Percentiles rank a stretch among this genome's conserved stretches.
These are phyloP conservation scores for Alternaria sp. DNA, from an alignment of 2,329 filamentous ascomycete species.

Conservation along the genomic window DNA sequence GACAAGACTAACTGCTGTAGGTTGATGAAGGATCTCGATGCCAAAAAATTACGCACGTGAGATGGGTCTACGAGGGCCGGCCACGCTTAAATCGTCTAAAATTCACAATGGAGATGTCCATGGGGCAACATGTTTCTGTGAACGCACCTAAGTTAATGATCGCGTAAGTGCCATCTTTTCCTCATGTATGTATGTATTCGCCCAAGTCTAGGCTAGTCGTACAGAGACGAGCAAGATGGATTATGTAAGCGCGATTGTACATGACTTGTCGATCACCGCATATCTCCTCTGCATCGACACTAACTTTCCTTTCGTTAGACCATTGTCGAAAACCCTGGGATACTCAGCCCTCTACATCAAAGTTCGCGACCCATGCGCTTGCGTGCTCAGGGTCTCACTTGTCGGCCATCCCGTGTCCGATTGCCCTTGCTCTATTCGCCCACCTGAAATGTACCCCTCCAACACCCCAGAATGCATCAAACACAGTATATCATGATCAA, in stretches of 20 bases:
- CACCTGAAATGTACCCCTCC: neutral
- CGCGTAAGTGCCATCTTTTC: too few species aligned
- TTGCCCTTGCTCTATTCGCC: conserved; percentile 6
- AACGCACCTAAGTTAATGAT: too few species aligned
- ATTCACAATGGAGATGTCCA: too few species aligned
- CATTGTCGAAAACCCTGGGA: neutral
- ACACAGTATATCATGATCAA: neutral
- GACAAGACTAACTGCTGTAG: neutral
- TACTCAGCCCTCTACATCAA: neutral
- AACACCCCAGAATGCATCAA: neutral
- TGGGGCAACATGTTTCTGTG: too few species aligned
- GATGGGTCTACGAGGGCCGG: neutral
- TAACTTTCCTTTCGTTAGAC: neutral
- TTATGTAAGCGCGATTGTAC: neutral
- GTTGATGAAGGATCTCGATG: neutral
- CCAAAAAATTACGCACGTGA: neutral
- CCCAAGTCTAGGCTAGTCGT: neutral
- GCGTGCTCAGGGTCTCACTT: conserved; percentile 2
- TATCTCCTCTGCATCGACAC: neutral
- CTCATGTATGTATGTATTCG: too few species aligned
- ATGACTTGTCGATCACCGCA: neutral
- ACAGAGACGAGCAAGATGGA: neutral
- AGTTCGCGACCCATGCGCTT: neutral
- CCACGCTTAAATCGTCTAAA: too few species aligned
- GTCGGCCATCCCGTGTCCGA: conserved; percentile 7